phyloP scores from a whole-genome alignment of 495 filamentous ascomycete genomes.

The Symbiotaphrina buchneri region DNA sequence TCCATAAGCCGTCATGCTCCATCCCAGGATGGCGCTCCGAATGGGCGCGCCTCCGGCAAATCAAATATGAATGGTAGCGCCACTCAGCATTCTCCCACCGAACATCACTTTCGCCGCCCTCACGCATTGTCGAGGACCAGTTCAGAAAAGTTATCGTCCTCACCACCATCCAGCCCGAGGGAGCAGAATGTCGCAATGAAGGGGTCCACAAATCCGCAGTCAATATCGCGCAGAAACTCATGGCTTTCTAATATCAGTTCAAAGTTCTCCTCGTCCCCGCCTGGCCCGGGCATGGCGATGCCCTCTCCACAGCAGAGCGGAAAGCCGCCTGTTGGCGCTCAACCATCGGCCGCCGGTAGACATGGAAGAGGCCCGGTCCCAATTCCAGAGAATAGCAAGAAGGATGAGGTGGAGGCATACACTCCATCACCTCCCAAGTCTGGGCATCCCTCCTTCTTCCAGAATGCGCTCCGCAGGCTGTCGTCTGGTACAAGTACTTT shows the following conservation, averaged over 20 bases:
- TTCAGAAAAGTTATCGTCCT: conserved; percentile 15
- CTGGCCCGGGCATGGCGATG: conserved; percentile 18
- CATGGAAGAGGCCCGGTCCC: too few relatives aligned
- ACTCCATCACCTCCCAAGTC: conserved; percentile 41
- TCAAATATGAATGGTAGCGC: too few relatives aligned
- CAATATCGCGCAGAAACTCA: conserved; percentile 29
- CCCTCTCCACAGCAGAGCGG: conserved; percentile 16
- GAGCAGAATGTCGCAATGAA: conserved; percentile 1
- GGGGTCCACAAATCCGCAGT: conserved; percentile 6
- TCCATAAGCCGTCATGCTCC: too few relatives aligned
- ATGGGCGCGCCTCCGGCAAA: too few relatives aligned
- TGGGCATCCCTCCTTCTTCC: conserved; percentile 51
- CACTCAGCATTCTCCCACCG: too few relatives aligned
- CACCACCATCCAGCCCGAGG: conserved; percentile 5
- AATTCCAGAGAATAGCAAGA: too few relatives aligned
- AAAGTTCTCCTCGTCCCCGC: conserved; percentile 61
- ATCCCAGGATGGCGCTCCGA: too few relatives aligned
- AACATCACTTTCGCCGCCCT: conserved; percentile 8
- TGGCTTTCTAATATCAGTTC: conserved; percentile 88
- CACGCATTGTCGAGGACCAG: conserved; percentile 5
- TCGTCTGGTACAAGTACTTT: conserved; percentile 30
- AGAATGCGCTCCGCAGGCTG: conserved; percentile 58
- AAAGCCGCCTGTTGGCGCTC: too few relatives aligned
- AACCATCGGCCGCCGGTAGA: too few relatives aligned
- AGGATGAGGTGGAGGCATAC: conserved; percentile 30